Evolutionary conservation across 345 rosid genomes (phyloP), one percentile per base, ranked within the genome.

Genomic region (Camelina hispida): DNA sequence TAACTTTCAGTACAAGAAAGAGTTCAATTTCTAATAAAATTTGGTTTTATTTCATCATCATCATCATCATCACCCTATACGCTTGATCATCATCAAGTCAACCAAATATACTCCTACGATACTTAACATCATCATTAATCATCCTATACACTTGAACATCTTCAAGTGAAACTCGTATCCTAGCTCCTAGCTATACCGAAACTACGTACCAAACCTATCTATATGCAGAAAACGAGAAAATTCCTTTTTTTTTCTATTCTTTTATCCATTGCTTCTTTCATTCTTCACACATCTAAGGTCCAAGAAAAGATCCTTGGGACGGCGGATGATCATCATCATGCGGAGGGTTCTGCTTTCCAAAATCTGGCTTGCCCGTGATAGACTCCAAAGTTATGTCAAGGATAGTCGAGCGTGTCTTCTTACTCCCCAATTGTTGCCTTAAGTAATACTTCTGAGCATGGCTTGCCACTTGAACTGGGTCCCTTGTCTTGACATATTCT

Each of bases 371-470:
- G 50, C 50, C 8, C 7, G 4, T 15, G 50, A 8, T 44, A 44
- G 48, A 44, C 17, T 44, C 85, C 0, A 79, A 70, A 68, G 89
- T 80, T 47, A 84, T 86, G 79, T 88, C 96, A 23, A 85, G 86
- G 42, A 89, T 89, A 79, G 92, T 89, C 0, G 87, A 63, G 42
- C 93, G 79, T 76, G 84, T 87, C 72, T 82, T 87, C 77, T 83
- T 85, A 40, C 46, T 80, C 0, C 76, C 38, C 13, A 5, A 51
- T n/a, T 6, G 78, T 66, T 87, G 91, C 42, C 91, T 84, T 7
- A 78, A 74, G 62, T 74, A 84, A 78, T 82, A 88, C 80, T 86
- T 86, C 71, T 90, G 93, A n/a, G 93, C 96, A 59, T 89, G 96
- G 76, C 88, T 89, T 4, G 96, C 87, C 0, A 89, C 90, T 79